These are phyloP conservation scores for Scutellaria baicalensis DNA, from an alignment of 257 asterid species.

Conservation along the genomic window DNA sequence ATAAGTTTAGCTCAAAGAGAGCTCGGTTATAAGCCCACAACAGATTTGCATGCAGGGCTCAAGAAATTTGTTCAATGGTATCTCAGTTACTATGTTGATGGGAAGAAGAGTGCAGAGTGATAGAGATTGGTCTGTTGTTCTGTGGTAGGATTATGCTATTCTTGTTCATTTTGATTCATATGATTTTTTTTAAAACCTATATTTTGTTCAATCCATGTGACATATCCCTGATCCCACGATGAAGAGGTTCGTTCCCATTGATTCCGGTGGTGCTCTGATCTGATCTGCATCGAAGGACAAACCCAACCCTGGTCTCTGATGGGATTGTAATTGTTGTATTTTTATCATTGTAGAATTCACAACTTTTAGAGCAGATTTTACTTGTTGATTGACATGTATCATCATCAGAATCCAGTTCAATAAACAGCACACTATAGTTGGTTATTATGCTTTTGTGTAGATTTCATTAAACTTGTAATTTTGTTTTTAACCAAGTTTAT, in stretches of 20 bases:
- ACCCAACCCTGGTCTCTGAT: conserved; percentile 26
- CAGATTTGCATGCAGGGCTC: conserved; percentile 50
- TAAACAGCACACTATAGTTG: conserved; percentile 28
- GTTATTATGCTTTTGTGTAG: background rate
- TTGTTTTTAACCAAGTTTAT: background rate
- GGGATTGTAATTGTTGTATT: conserved; percentile 44
- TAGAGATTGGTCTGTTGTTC: conserved; percentile 1
- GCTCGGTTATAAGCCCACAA: conserved; percentile 53
- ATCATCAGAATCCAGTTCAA: conserved; percentile 14
- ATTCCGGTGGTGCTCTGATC: conserved; percentile 11
- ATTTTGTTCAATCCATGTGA: conserved; percentile 10
- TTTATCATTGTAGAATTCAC: conserved; percentile 23
- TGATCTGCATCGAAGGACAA: conserved; percentile 17
- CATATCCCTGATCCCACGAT: conserved; percentile 19
- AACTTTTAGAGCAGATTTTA: conserved; percentile 15
- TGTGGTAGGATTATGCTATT: conserved; percentile 23
- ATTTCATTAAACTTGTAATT: background rate
- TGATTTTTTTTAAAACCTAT: conserved; percentile 22
- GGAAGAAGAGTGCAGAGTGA: conserved; percentile 46
- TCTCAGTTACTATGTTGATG: conserved; percentile 46
- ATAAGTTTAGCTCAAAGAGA: conserved; percentile 48
- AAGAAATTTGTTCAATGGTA: conserved; percentile 59
- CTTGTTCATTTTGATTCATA: conserved; percentile 29
- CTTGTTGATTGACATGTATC: conserved; percentile 15
- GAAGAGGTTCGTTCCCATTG: conserved; percentile 13